Base-by-base conservation (phyloP, 2,329 filamentous ascomycete species). In the Lachnellula suecica region DNA sequence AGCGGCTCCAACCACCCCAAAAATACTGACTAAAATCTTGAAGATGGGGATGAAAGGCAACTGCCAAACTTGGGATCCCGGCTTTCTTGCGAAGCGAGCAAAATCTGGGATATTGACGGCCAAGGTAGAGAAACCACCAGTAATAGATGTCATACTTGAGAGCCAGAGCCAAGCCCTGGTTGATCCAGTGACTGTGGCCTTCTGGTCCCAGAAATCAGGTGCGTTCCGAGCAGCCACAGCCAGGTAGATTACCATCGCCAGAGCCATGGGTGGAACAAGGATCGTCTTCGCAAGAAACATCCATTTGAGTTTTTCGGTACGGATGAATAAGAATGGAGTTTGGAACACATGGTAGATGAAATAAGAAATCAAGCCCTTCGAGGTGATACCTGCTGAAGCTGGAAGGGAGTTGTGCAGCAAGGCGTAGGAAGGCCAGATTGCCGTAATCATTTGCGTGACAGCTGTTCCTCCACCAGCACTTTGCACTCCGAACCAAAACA, bases 351-450 rank as follows among this genome's bases (percentile, higher is more conserved):
- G 43, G 27, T 49, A 58, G 15, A 84, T 58, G 54, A 84, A 76
- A 58, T 80, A 80, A 24, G 71, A 72, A 17, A 80, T 58, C 71
- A 84, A 71, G 4, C 76, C 76, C 53, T 79, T 74, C 3, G 75
- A 79, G 4, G 76, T 79, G 43, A 82, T 81, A 13, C 79, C 79
- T 13, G 44, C 48, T 23, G 78, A 73, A 7, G 65, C 69, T 2
- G 66, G 68, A 2, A 84, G 70, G 13, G 70, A 67, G 58, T 84
- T 84, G 0, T 74, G 72, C 6, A 83, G 67, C 11, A 40, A 17
- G 0, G 69, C 68, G 3, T 75, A 66, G 13, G 73, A 76, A 0
- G 81, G 80, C 76, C 79, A 83, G 40, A 73, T 70, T 13, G 73
- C 70, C 5, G 66, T 68, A 25, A 75, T 64, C 54, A 76, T 73